Percentiles rank a stretch among this genome's conserved stretches.
These are phyloP conservation scores for Kwoniella mangroviensis DNA, from an alignment of 768 basidiomycete genomes.

Conservation along the genomic window DNA sequence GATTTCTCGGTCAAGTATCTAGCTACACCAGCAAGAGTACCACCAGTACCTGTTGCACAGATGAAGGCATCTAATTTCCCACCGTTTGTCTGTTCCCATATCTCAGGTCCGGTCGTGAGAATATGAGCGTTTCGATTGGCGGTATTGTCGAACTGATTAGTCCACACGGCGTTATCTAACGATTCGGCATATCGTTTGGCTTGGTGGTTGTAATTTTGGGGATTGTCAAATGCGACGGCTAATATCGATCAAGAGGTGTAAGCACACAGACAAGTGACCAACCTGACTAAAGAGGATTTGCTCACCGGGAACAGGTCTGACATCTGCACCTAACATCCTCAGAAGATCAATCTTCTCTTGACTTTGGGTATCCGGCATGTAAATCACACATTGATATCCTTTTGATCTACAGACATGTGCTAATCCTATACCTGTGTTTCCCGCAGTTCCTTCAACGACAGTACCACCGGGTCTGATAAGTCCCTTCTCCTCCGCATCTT, in stretches of 20 bases:
- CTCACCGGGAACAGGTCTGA: conserved; percentile 84
- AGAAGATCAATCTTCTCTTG: conserved; percentile 98
- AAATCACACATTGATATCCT: conserved; percentile 98
- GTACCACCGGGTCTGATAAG: conserved; percentile 92
- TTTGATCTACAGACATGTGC: conserved; percentile 80
- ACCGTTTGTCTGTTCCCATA: conserved; percentile 79
- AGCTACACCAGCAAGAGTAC: conserved; percentile 88
- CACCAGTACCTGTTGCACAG: conserved; percentile 93
- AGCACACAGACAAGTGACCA: no score
- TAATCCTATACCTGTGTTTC: conserved; percentile 95
- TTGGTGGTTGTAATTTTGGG: conserved; percentile 94
- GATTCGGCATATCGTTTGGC: conserved; percentile 81
- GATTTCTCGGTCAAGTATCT: conserved; percentile 83
- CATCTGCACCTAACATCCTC: conserved; percentile 96
- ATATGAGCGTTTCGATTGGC: conserved; percentile 91
- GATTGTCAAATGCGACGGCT: conserved; percentile 92
- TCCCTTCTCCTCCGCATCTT: conserved; percentile 83
- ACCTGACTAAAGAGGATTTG: no score
- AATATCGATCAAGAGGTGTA: background rate
- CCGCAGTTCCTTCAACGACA: conserved; percentile 96
- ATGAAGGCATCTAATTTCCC: conserved; percentile 87
- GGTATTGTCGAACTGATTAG: conserved; percentile 94
- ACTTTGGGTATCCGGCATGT: conserved; percentile 96
- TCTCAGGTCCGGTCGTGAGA: conserved; percentile 89
- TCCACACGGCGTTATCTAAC: conserved; percentile 86